Percentiles rank a stretch among this genome's conserved stretches.
These are phyloP conservation scores for Bipolaris victoriae DNA, from an alignment of 2,329 filamentous ascomycete genomes.

Conservation along the genomic window DNA sequence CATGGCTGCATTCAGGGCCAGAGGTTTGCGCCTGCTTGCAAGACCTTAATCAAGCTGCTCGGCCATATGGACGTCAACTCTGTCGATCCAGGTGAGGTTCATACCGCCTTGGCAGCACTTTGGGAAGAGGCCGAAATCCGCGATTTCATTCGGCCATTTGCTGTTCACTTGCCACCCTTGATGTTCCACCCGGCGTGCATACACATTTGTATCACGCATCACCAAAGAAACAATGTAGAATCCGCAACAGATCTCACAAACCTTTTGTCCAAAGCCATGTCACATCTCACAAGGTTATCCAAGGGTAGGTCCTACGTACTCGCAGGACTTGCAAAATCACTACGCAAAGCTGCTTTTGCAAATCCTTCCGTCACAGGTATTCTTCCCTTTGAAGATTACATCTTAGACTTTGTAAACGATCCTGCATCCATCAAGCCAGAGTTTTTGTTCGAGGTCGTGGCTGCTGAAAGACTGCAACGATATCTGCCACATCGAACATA, in stretches of 20 bases:
- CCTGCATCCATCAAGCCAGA: slow-evolving; percentile 53
- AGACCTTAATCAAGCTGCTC: slow-evolving; percentile 29
- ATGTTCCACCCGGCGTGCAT: slow-evolving; percentile 47
- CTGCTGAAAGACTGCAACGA: slow-evolving; percentile 41
- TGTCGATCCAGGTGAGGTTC: slow-evolving; percentile 24
- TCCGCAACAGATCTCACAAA: slow-evolving; percentile 12
- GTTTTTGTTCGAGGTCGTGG: slow-evolving; percentile 54
- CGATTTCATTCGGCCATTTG: slow-evolving; percentile 52
- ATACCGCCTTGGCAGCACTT: slow-evolving; percentile 42
- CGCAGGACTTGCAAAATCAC: slow-evolving; percentile 34
- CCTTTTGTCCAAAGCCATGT: slow-evolving; percentile 34
- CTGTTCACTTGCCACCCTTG: slow-evolving; percentile 46
- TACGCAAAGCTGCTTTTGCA: slow-evolving; percentile 40
- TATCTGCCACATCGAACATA: slow-evolving; percentile 46
- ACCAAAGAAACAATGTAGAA: neutral
- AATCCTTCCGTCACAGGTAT: slow-evolving; percentile 37
- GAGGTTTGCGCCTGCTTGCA: slow-evolving; percentile 37
- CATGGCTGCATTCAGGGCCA: slow-evolving; percentile 42
- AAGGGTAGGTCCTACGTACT: slow-evolving; percentile 47
- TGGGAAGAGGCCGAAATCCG: slow-evolving; percentile 57
- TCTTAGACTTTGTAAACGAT: slow-evolving; percentile 49
- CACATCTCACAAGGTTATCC: slow-evolving; percentile 35
- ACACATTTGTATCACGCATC: slow-evolving; percentile 20
- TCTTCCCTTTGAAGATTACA: slow-evolving; percentile 49
- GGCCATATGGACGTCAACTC: slow-evolving; percentile 16